Base-by-base conservation (phyloP, 352 stramenopile genomes). In the Phytophthora aleatoria region DNA sequence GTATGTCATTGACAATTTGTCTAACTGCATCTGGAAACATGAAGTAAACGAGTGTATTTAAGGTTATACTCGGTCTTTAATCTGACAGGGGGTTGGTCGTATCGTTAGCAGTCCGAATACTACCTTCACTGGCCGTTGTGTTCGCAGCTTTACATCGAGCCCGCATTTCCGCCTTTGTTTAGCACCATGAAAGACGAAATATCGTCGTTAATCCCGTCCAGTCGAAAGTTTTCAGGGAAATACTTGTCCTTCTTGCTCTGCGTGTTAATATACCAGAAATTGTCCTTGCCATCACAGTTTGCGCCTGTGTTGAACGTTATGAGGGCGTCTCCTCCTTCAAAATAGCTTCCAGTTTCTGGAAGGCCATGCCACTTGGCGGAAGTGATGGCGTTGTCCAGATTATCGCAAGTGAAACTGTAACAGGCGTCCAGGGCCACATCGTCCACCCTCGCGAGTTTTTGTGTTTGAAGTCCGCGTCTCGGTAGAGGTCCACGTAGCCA, bases 281-380 rank as follows among this genome's bases (percentile, higher is more conserved):
- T 6, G 39, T 38, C 4, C 3, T 31, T 28, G 5, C 36, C 49
- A 1, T 48, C 20, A 38, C 56, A 70, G 11, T 53, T 36, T 26
- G 24, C n/a, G 9, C 11, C 42, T 0, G 55, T 61, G 35, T 53
- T 35, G 24, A 69, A 69, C 2, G n/a, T 9, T 16, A 69, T 69
- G 5, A 43, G 8, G 12, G 53, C 15, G 3, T 44, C n/a, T 31
- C 35, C 51, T 16, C n/a, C 31, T 15, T 56, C 31, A 27, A 64
- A 64, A 11, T 33, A 41, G 30, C 10, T 50, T 2, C 43, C 43
- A 9, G 30, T 53, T 61, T 20, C 43, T 30, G 61, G 61, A 27
- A 63, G 45, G 3, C 48, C 54, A 33, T 43, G 24, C 53, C 55
- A 69, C 39, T 56, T 69, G 15, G 54, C 54, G 6, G 61, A 69